Evolutionary conservation across 352 stramenopile genomes (phyloP).

Genomic region (Phytopythium cucurbitacearum): DNA sequence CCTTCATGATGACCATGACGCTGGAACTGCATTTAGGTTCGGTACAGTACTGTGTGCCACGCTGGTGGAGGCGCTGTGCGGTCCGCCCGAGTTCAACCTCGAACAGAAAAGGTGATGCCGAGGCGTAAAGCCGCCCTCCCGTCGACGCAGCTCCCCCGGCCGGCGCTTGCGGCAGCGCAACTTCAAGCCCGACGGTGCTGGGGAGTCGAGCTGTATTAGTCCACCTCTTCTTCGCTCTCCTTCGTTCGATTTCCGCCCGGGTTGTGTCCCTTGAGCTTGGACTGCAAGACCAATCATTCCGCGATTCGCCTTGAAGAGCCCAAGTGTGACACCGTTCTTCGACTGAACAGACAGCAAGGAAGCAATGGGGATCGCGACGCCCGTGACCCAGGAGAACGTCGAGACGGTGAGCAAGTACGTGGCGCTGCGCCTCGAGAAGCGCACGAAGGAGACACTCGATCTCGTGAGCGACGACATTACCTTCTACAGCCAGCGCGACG

Average conservation of each 20-base stretch:
- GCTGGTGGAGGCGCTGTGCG: background rate
- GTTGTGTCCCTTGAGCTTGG: background rate
- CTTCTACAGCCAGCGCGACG: conserved; percentile 47
- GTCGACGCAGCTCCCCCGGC: too few species aligned
- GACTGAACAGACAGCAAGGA: background rate
- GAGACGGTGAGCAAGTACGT: conserved; percentile 42
- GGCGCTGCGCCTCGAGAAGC: conserved; percentile 30
- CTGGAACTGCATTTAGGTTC: too few species aligned
- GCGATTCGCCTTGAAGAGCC: conserved; percentile 5
- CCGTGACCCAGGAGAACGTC: conserved; percentile 29
- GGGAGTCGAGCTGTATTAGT: background rate
- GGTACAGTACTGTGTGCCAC: background rate
- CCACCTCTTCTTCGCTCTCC: background rate
- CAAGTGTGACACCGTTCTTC: background rate
- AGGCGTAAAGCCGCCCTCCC: conserved; percentile 3
- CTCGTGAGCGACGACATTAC: conserved; percentile 52
- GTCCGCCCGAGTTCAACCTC: background rate
- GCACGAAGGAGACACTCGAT: conserved; percentile 31
- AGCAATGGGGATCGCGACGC: conserved; percentile 26
- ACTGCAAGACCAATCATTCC: conserved; percentile 6
- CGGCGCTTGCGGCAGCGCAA: conserved; percentile 1
- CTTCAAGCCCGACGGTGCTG: conserved; percentile 5
- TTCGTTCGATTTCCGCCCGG: background rate
- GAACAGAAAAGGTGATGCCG: conserved; percentile 6
- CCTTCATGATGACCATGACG: background rate